A percentile compares a stretch with the other conserved stretches of the same genome.
Conservation (phyloP, 2,329 filamentous ascomycete genomes). For the Zalaria sp. region DNA sequence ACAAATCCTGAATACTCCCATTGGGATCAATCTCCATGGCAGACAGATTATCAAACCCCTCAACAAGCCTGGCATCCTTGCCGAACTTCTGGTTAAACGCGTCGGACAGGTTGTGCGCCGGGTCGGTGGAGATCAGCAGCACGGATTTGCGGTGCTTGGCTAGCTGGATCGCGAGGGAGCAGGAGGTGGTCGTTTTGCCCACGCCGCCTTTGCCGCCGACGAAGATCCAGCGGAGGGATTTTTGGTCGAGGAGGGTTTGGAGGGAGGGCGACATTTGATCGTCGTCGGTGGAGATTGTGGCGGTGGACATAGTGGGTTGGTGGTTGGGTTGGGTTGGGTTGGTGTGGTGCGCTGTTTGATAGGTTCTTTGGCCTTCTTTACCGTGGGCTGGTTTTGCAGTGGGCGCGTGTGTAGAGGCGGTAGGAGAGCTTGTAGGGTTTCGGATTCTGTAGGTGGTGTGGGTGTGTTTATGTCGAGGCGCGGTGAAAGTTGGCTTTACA, state of each 20-base stretch:
- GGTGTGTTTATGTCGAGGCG: too few species aligned
- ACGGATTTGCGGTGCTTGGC: conserved; percentile 90
- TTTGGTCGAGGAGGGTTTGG: conserved; percentile 89
- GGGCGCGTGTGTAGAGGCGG: neutral
- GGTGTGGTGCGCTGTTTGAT: neutral
- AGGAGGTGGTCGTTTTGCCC: conserved; percentile 98
- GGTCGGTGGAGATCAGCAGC: conserved; percentile 94
- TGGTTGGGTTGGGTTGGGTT: neutral
- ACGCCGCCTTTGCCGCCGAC: conserved; percentile 97
- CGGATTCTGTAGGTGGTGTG: neutral
- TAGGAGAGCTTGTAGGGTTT: conserved; percentile 3
- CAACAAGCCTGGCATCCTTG: conserved; percentile 86
- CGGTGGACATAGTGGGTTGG: conserved; percentile 4
- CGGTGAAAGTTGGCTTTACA: too few species aligned
- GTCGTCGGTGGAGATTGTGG: conserved; percentile 37
- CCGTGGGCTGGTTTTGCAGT: conserved; percentile 1
- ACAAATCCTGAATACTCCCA: conserved; percentile 88
- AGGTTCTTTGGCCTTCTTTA: conserved; percentile 2
- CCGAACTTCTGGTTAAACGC: conserved; percentile 98
- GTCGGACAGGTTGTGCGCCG: conserved; percentile 93
- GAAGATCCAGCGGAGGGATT: conserved; percentile 94
- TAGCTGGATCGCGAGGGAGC: conserved; percentile 94
- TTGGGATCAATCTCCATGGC: conserved; percentile 99
- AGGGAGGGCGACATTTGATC: conserved; percentile 82
- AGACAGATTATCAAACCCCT: conserved; percentile 85